phyloP scores from a whole-genome alignment of 441 rosid genomes.

The Adansonia madagascariensis region DNA sequence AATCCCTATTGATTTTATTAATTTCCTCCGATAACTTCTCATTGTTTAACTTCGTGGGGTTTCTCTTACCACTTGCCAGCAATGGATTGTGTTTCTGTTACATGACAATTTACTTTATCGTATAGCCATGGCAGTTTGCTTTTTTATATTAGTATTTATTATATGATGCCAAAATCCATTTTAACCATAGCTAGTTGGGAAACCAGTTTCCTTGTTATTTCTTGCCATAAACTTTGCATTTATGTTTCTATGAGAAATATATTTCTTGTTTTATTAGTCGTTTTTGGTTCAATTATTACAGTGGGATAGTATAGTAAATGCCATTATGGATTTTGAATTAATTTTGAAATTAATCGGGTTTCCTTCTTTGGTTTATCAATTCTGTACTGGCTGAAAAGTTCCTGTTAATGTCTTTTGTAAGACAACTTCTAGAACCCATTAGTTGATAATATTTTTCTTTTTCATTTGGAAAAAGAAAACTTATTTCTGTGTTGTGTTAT shows the following conservation, averaged over 20 bases:
- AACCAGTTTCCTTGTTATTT: background rate
- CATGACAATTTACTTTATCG: background rate
- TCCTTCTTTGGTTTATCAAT: background rate
- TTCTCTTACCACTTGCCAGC: background rate
- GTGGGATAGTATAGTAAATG: background rate
- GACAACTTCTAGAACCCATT: constrained; percentile 1
- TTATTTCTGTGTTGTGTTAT: constrained; percentile 26
- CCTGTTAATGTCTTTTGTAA: background rate
- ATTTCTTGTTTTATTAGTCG: background rate
- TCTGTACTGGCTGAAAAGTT: background rate
- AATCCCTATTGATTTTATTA: background rate
- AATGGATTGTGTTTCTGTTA: background rate
- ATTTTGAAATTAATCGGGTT: background rate
- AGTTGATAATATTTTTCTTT: background rate
- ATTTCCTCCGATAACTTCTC: background rate
- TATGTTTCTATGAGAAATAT: background rate
- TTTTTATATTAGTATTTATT: background rate
- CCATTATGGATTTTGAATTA: background rate
- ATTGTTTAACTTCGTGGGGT: background rate
- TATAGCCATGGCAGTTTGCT: background rate
- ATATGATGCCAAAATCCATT: background rate
- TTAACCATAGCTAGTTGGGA: background rate
- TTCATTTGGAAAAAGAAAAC: background rate
- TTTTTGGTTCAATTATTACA: background rate
- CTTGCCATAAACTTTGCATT: constrained; percentile 1